These are phyloP conservation scores for Mycena galericulata DNA, from an alignment of 768 basidiomycete species.

Conservation along the genomic window DNA sequence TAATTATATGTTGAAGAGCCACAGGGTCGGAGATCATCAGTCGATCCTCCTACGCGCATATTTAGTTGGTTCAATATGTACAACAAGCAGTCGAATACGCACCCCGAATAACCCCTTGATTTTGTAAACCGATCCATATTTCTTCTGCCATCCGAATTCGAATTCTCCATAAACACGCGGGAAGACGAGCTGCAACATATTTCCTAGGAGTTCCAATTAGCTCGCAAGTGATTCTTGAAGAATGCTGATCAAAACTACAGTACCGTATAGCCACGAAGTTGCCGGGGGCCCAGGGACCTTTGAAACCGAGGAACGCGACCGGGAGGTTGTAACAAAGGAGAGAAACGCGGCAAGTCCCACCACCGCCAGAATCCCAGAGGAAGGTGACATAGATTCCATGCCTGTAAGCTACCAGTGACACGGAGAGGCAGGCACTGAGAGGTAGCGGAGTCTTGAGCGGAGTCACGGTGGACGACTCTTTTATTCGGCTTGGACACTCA, in stretches of 20 bases:
- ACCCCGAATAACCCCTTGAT: conserved; percentile 30
- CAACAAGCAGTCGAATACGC: neutral
- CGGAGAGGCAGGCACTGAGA: neutral
- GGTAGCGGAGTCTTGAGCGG: too few species aligned
- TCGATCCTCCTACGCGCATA: conserved; percentile 12
- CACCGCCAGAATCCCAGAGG: neutral
- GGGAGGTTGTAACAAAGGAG: neutral
- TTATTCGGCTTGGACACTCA: too few species aligned
- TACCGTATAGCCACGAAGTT: conserved; percentile 31
- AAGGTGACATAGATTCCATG: neutral
- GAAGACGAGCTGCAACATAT: conserved; percentile 27
- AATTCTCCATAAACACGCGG: conserved; percentile 23
- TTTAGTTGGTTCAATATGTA: too few species aligned
- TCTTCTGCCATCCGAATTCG: conserved; percentile 28
- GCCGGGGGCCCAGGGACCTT: conserved; percentile 24
- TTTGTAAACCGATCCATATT: conserved; percentile 24
- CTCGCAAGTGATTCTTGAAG: neutral
- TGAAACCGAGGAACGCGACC: neutral
- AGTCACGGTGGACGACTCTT: too few species aligned
- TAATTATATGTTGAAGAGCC: conserved; percentile 24
- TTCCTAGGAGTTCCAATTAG: conserved; percentile 16
- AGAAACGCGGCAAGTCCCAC: neutral
- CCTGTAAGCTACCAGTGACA: neutral
- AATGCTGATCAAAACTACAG: neutral
- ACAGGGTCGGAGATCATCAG: conserved; percentile 28